Percentiles rank a stretch among this genome's conserved stretches.
phyloP scores from a whole-genome alignment of 2,329 filamentous ascomycete species.

The Fusarium kyushuense region DNA sequence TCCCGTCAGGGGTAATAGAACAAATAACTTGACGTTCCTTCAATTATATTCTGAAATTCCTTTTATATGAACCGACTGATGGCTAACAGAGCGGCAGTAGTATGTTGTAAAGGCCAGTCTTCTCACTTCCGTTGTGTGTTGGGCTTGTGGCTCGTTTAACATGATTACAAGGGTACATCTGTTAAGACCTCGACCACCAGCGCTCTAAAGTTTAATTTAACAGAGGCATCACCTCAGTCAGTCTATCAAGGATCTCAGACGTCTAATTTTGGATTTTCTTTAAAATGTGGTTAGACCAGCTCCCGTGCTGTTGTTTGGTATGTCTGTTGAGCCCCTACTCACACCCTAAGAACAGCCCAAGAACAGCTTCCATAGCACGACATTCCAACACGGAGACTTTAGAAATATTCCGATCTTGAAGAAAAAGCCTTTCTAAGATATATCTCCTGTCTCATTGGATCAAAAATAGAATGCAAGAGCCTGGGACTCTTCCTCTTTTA shows the following conservation, averaged over 20 bases:
- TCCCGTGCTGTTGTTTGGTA: neutral
- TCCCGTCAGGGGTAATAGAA: neutral
- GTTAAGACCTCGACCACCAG: neutral
- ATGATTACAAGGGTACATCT: neutral
- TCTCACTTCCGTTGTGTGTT: rapidly evolving
- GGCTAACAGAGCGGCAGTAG: rapidly evolving
- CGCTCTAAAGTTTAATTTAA: neutral
- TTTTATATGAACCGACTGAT: too few species aligned
- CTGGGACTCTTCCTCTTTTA: neutral
- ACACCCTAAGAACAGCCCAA: neutral
- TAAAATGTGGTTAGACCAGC: rapidly evolving
- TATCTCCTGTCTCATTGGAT: rapidly evolving
- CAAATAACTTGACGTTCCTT: neutral
- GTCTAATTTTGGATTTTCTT: neutral
- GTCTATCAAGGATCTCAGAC: rapidly evolving
- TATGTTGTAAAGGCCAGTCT: too few species aligned
- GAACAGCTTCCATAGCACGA: neutral
- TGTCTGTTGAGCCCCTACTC: neutral
- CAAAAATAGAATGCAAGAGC: rapidly evolving
- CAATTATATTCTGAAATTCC: neutral
- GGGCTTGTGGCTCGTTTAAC: neutral
- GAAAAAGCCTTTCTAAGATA: rapidly evolving
- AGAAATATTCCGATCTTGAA: rapidly evolving
- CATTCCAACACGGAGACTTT: rapidly evolving
- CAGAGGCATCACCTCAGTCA: rapidly evolving